Evolutionary conservation across 768 basidiomycete genomes (phyloP).

Genomic region (Mycena epipterygia): DNA sequence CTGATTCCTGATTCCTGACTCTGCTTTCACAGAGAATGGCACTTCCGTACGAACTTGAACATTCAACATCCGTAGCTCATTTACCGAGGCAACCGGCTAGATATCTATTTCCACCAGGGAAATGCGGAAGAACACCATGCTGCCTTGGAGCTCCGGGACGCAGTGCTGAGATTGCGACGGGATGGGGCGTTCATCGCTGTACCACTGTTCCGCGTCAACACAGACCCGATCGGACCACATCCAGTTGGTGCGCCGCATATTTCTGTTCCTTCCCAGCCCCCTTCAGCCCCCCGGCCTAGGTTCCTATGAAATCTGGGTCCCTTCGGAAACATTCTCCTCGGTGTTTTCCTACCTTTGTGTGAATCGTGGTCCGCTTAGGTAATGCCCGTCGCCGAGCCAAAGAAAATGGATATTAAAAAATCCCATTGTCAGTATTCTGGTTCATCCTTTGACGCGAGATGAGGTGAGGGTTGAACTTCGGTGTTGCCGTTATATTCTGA

Average conservation of each 20-base stretch:
- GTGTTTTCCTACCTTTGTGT: slow-evolving; percentile 84
- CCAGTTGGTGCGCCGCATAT: slow-evolving; percentile 69
- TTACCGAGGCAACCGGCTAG: slow-evolving; percentile 48
- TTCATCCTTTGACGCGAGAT: slow-evolving; percentile 82
- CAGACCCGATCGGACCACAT: slow-evolving; percentile 79
- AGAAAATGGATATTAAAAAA: not conserved
- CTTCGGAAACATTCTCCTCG: slow-evolving; percentile 77
- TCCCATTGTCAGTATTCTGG: slow-evolving; percentile 67
- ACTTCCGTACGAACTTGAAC: slow-evolving; percentile 70
- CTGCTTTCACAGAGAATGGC: slow-evolving; percentile 73
- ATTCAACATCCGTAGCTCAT: not conserved
- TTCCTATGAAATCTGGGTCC: slow-evolving; percentile 88
- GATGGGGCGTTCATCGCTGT: slow-evolving; percentile 88
- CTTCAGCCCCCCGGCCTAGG: slow-evolving; percentile 55
- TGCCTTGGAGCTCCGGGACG: slow-evolving; percentile 77
- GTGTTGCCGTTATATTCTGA: slow-evolving; percentile 7
- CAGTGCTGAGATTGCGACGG: slow-evolving; percentile 76
- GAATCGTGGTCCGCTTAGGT: slow-evolving; percentile 81
- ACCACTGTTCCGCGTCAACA: slow-evolving; percentile 80
- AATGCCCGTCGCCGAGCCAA: not conserved
- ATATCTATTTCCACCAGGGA: slow-evolving; percentile 84
- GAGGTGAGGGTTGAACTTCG: slow-evolving; percentile 58
- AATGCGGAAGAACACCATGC: slow-evolving; percentile 73
- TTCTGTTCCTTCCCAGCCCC: not conserved
- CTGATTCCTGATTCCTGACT: slow-evolving; percentile 1